Evolutionary conservation across 1,284 basidiomycete genomes (phyloP).

Genomic region (Malassezia pachydermatis): DNA sequence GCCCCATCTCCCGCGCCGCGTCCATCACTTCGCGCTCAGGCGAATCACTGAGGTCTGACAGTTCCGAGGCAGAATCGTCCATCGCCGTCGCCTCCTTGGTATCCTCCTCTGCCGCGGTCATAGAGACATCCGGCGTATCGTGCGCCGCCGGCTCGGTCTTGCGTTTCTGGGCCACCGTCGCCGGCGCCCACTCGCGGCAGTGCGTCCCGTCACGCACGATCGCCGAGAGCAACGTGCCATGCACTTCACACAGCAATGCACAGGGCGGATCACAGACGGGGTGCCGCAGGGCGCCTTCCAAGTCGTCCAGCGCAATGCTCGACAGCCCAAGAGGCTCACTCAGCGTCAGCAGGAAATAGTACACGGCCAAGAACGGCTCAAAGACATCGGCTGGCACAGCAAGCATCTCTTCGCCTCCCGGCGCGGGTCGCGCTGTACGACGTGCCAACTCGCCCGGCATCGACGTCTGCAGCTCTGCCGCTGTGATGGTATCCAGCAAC

Average conservation of each 20-base stretch:
- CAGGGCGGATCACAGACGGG: slow-evolving; percentile 61
- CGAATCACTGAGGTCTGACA: slow-evolving; percentile 11
- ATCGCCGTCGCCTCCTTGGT: slow-evolving; percentile 10
- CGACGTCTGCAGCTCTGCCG: slow-evolving; percentile 36
- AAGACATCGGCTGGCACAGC: slow-evolving; percentile 64
- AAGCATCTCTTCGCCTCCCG: slow-evolving; percentile 63
- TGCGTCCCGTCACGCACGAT: slow-evolving; percentile 62
- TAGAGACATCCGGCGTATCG: slow-evolving; percentile 30
- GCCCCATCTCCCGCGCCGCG: slow-evolving; percentile 23
- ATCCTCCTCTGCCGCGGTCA: slow-evolving; percentile 22
- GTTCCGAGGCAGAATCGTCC: slow-evolving; percentile 1
- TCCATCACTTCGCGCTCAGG: slow-evolving; percentile 25
- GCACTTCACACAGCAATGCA: slow-evolving; percentile 71
- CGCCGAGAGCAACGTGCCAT: slow-evolving; percentile 76
- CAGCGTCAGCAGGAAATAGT: slow-evolving; percentile 85
- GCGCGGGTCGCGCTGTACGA: slow-evolving; percentile 56
- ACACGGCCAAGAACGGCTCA: slow-evolving; percentile 73
- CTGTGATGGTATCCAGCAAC: slow-evolving; percentile 45
- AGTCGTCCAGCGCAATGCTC: slow-evolving; percentile 85
- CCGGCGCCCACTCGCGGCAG: slow-evolving; percentile 12
- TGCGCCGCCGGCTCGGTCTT: slow-evolving; percentile 29
- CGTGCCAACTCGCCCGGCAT: slow-evolving; percentile 28
- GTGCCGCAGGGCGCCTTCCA: slow-evolving; percentile 76
- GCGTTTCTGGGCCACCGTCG: slow-evolving; percentile 16
- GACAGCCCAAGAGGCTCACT: slow-evolving; percentile 79